Percentiles rank a stretch among this genome's conserved stretches.
Evolutionary conservation across 2,329 filamentous ascomycete species (phyloP).

Genomic region (Sphaerulina vaccinii): DNA sequence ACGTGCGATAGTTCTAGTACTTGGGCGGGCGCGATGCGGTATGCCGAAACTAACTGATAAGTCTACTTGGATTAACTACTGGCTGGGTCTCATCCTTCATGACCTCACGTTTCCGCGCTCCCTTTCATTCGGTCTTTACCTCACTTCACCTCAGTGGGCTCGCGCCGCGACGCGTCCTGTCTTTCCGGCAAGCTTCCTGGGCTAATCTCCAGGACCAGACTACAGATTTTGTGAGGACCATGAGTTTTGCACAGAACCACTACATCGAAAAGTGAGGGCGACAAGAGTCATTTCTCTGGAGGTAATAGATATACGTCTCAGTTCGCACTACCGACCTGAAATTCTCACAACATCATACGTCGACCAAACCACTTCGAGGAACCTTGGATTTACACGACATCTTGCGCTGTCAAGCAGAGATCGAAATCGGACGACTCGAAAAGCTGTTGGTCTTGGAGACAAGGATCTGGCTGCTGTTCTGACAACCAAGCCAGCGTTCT

Average conservation of each 20-base stretch:
- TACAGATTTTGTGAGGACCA: too few species aligned
- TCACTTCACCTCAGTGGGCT: too few species aligned
- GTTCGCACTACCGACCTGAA: too few species aligned
- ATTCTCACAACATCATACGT: too few species aligned
- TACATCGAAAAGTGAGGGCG: too few species aligned
- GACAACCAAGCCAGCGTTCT: not conserved
- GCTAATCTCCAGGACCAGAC: too few species aligned
- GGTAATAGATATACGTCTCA: too few species aligned
- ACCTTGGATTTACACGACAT: not conserved
- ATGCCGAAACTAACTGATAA: slow-evolving; percentile 6
- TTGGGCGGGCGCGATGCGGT: slow-evolving; percentile 2
- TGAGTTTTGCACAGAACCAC: too few species aligned
- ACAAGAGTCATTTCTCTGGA: too few species aligned
- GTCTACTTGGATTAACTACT: slow-evolving; percentile 1
- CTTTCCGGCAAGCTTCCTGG: not conserved
- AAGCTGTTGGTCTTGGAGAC: not conserved
- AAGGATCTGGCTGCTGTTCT: not conserved
- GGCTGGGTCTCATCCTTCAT: slow-evolving; percentile 5
- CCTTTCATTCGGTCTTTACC: not conserved
- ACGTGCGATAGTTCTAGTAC: slow-evolving; percentile 9
- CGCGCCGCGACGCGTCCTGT: slow-evolving; percentile 1
- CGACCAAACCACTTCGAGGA: not conserved
- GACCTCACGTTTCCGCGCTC: too few species aligned
- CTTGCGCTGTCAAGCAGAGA: not conserved
- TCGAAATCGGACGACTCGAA: not conserved